Conservation (phyloP, 345 rosid genomes). For the Cardiospermum halicacabum region DNA sequence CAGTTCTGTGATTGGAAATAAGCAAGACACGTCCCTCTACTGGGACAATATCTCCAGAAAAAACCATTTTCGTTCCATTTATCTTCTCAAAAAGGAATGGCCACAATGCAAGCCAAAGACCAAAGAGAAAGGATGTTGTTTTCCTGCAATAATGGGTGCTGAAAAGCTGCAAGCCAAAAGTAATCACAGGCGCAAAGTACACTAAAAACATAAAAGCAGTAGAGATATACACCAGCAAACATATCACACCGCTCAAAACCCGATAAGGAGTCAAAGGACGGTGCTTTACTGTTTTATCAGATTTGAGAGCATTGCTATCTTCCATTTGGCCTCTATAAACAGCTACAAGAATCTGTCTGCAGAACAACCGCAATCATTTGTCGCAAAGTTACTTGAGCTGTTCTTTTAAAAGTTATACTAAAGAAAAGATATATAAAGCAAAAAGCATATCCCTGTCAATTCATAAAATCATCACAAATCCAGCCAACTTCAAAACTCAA, state of each 20-base stretch:
- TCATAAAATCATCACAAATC: not conserved
- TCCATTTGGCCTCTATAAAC: conserved; percentile 43
- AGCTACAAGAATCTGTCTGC: not conserved
- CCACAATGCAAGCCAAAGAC: conserved; percentile 76
- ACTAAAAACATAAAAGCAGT: conserved; percentile 66
- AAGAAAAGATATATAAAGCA: not conserved
- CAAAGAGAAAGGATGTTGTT: conserved; percentile 49
- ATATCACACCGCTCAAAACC: conserved; percentile 56
- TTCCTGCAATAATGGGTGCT: conserved; percentile 53
- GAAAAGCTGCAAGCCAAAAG: conserved; percentile 37
- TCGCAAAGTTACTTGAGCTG: conserved; percentile 18
- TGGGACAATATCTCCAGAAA: conserved; percentile 61
- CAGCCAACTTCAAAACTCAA: not conserved
- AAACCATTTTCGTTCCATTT: conserved; percentile 60
- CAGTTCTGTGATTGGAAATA: conserved; percentile 83
- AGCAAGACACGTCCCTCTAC: conserved; percentile 54
- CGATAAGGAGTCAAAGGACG: conserved; percentile 56
- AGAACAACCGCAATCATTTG: conserved; percentile 35
- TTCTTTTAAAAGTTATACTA: not conserved
- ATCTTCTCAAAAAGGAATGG: conserved; percentile 78
- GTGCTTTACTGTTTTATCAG: conserved; percentile 39
- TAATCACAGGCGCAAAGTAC: conserved; percentile 49
- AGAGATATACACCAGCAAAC: conserved; percentile 55
- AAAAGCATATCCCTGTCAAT: not conserved
- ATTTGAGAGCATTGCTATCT: conserved; percentile 31